Base-by-base conservation (phyloP, 345 rosid species). In the Linum tenue region DNA sequence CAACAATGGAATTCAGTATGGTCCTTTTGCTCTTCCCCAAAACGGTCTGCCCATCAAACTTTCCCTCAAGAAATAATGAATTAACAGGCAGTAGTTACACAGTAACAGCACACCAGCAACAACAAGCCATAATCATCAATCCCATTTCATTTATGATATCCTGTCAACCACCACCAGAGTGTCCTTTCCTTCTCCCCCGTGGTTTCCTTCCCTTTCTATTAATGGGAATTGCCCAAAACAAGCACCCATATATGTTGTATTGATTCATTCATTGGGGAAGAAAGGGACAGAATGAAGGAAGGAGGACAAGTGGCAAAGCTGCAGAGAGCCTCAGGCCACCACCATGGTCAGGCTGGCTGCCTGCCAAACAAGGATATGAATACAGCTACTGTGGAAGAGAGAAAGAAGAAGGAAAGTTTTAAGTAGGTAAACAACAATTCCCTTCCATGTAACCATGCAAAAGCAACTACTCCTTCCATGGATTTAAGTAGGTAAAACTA, bases 1-100 rank as follows among this genome's bases (percentile, higher is more conserved):
- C 12, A 65, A 82, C 51, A 78, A 69, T 69, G 97, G 83, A 55
- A 85, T 90, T 65, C 95, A 90, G 73, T 90, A 85, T 75, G 87
- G 86, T 15, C 97, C 97, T 37, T 90, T 90, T 69, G 87, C 92
- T 56, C 81, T 90, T 67, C 97, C 97, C 39, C 86, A 83, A 62
- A 79, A 86, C 73, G 97, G 97, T 39, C 68, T 90, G 75, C 95
- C 97, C 59, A 90, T 90, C 73, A 80, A 57, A n/a, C 69, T 88
- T 71, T 68, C 77, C 71, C 68, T 67, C 37, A 87, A 83, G 71
- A 38, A 65, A 8, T 76, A 66, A 39, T 38, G 31, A 22, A 22
- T 22, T 22, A 22, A 22, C 31, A 22, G 31, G 31, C 31, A 22
- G 0, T 22, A 22, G 31, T 22, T 22, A 22, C 31, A 22, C 31